Base-by-base conservation (phyloP, 257 asterid genomes). In the Echites panduratus region DNA sequence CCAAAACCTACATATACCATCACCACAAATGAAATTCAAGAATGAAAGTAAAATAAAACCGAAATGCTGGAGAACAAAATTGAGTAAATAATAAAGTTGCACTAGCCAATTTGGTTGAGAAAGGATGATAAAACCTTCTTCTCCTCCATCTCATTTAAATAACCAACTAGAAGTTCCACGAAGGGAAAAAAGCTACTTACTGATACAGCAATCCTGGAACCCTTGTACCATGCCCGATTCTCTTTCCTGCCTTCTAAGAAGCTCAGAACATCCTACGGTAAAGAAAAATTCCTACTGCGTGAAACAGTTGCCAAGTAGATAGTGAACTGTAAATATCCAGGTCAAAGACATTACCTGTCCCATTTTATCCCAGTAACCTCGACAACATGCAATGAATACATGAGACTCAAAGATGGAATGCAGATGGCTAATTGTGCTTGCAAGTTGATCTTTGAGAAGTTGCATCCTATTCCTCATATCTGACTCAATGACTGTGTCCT, bases 361-460 rank as follows among this genome's bases (percentile, higher is more conserved):
- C 85, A 80, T 82, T 74, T 79, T 85, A 68, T 82, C 89, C 89
- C 89, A 85, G 66, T 74, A 85, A 13, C 89, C 87, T 35, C 89
- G 85, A 67, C 87, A 85, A 27, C 80, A 73, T 63, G 87, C 84
- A 12, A 85, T 75, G 35, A 85, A 85, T 4, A 85, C 87, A 47
- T 79, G 85, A 26, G 87, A 75, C 8, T 73, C 87, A 40, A 85
- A 80, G 45, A 78, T 78, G 75, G 78, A 76, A 27, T 85, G 81
- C 66, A 85, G 77, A 77, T 82, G 89, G 75, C 70, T 80, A 52
- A 85, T 82, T 20, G 87, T 76, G 66, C 44, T 72, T 35, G 73
- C 79, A 29, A 85, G 84, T 72, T 78, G 87, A 11, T 85, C 89
- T 74, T 77, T 82, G 40, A 85, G 69, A 52, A 87, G 83, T 53